phyloP scores from a whole-genome alignment of 1,284 basidiomycete species.

The Tranzscheliella williamsii region DNA sequence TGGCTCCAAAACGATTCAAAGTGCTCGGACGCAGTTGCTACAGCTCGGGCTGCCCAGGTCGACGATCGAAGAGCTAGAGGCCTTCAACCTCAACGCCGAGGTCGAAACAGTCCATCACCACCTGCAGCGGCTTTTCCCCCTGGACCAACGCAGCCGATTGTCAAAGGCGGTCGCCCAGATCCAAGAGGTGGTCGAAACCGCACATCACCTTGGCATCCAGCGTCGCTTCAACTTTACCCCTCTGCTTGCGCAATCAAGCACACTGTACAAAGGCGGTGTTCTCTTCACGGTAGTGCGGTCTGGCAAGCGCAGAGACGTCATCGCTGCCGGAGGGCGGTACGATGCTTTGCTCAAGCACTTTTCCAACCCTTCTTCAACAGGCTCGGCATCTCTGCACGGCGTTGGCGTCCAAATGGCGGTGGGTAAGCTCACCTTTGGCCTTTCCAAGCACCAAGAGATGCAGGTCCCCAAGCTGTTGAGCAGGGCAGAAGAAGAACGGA shows the following conservation, averaged over 20 bases:
- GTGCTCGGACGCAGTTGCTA: slow-evolving; percentile 39
- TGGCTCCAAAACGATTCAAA: slow-evolving; percentile 31
- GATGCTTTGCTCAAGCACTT: slow-evolving; percentile 73
- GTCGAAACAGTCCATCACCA: slow-evolving; percentile 33
- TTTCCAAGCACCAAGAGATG: slow-evolving; percentile 70
- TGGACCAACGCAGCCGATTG: slow-evolving; percentile 48
- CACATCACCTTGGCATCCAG: slow-evolving; percentile 69
- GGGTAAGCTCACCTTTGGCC: slow-evolving; percentile 74
- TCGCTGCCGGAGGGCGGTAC: slow-evolving; percentile 79
- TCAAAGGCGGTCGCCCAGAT: slow-evolving; percentile 66
- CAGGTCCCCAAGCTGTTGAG: slow-evolving; percentile 71
- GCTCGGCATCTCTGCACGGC: slow-evolving; percentile 65
- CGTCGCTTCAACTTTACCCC: slow-evolving; percentile 72
- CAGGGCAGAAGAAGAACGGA: slow-evolving; percentile 71
- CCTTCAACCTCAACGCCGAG: slow-evolving; percentile 47
- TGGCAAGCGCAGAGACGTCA: slow-evolving; percentile 72
- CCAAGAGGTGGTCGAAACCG: slow-evolving; percentile 70
- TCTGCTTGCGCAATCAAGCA: slow-evolving; percentile 67
- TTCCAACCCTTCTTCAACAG: slow-evolving; percentile 63
- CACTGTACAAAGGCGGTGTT: slow-evolving; percentile 74
- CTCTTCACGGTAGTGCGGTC: slow-evolving; percentile 73
- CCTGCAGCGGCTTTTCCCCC: slow-evolving; percentile 42
- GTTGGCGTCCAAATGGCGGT: slow-evolving; percentile 77
- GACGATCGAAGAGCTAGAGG: slow-evolving; percentile 57
- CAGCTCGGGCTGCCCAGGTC: slow-evolving; percentile 47